Base-by-base conservation (phyloP, 2,329 filamentous ascomycete species). In the Monilinia aucupariae region DNA sequence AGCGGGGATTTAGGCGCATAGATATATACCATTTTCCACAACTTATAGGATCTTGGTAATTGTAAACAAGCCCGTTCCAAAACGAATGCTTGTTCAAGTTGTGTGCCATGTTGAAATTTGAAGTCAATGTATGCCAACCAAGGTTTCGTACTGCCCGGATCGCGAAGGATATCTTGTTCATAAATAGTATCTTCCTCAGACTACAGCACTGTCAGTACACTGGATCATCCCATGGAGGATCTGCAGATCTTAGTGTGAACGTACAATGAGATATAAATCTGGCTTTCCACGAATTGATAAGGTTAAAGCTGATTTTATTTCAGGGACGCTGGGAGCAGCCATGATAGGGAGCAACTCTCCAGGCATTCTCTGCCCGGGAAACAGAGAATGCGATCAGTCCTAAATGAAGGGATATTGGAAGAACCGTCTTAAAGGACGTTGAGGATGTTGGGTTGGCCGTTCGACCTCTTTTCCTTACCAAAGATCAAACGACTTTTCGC, bases 71-170 rank as follows among this genome's bases (percentile, higher is more conserved):
- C 93, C 73, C 94, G 86, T 78, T 97, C 94, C 79, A 97, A 89
- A 45, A 92, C 83, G 69, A 85, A 86, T 10, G 92, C 90, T 77
- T 96, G 93, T 78, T 97, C 93, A 61, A 91, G 85, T 50, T 90
- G 74, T 51, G 84, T 90, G 70, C 92, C 93, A 82, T 96, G 89
- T 70, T 91, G 89, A 70, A 86, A 79, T 78, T 99, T 99, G 82
- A 90, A 92, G 69, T 91, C 87, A 74, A 93, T 90, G 76, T 97
- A 99, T 69, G 91, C 87, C 64, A 99, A 83, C 94, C 94, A 99
- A 72, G 94, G 92, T 77, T 93, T 96, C 69, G 93, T 86, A 75
- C 87, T 94, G 71, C 88, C 89, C 10, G 87, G 85, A 72, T 96
- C 91, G 70, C 92, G 90, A 68, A 94, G 80, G 65, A 97, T 86